Evolutionary conservation across 1,139 yeast species (phyloP), one percentile per base, ranked within the genome.

Genomic region (Yamadazyma trypodendri): DNA sequence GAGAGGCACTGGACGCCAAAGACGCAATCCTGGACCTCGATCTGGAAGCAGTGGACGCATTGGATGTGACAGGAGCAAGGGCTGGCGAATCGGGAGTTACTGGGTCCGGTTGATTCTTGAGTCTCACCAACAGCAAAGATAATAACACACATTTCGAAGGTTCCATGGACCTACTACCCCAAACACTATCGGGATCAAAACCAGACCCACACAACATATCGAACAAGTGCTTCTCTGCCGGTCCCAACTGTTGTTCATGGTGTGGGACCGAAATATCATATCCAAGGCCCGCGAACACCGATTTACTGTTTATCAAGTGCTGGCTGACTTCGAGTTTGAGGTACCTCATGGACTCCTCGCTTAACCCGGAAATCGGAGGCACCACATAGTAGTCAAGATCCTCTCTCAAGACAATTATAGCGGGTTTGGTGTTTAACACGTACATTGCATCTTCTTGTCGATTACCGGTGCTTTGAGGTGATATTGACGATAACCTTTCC

Each of bases 201-300:
- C 99, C 99, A 1, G 95, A 83, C 0, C 94, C 75, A 54, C 97
- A 89, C 38, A 94, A 74, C 98, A 94, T 94, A 47, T 89, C 97
- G 62, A 88, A 78, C 37, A 94, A 70, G 61, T 92, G 97, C 57
- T 85, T 92, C 59, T 94, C 99, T 0, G 98, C 97, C 6, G 96
- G 84, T 2, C 95, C 96, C 40, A 87, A 65, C 22, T 67, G 68
- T 48, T 77, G 79, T 7, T 42, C 47, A 12, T 17, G 24, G 9
- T 25, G 17, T 4, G 65, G 58, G 14, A 56, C 41, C 16, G 53
- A 44, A 4, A 63, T 54, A 45, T 68, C 58, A 51, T 60, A 71
- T 3, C 76, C 77, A 42, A 85, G 68, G 0, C 97, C 97, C 40
- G 81, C 77, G 57, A 94, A 92, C 2, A 94, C 82, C 32, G 72